A percentile compares a stretch with the other conserved stretches of the same genome.
Conservation (phyloP, 2,329 filamentous ascomycete genomes). For the Ceratocystiopsis minuta region DNA sequence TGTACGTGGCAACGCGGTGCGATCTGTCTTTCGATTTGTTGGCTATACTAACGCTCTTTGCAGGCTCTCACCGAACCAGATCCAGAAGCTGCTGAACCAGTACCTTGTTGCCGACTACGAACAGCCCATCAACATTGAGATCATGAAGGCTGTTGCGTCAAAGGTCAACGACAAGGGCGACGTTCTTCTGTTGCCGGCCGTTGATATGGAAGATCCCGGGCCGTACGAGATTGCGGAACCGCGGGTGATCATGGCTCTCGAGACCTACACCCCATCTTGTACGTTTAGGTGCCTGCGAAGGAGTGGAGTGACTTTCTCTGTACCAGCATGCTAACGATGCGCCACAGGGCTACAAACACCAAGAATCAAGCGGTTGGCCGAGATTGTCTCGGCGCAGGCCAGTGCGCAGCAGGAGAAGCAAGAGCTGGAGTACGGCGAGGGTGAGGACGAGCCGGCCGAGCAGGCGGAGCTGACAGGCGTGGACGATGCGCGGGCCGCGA, state of each 20-base stretch:
- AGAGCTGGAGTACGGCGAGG: slow-evolving; percentile 32
- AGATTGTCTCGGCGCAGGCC: slow-evolving; percentile 92
- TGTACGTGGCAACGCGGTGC: slow-evolving; percentile 41
- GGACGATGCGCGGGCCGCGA: slow-evolving; percentile 25
- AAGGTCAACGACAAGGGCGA: slow-evolving; percentile 97
- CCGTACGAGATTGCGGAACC: slow-evolving; percentile 98
- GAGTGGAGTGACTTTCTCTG: no score
- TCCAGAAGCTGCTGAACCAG: slow-evolving; percentile 96
- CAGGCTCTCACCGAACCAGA: slow-evolving; percentile 94
- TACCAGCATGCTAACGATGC: neutral
- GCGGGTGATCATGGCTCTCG: slow-evolving; percentile 81
- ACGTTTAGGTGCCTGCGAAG: slow-evolving; percentile 24
- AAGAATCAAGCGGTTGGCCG: slow-evolving; percentile 83
- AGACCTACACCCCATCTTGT: slow-evolving; percentile 98
- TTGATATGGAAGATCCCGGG: slow-evolving; percentile 97
- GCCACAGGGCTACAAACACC: slow-evolving; percentile 78
- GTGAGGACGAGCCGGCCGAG: slow-evolving; percentile 6
- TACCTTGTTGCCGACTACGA: slow-evolving; percentile 98
- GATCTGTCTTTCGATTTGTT: no score
- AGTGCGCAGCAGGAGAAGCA: slow-evolving; percentile 87
- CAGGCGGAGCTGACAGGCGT: slow-evolving; percentile 29
- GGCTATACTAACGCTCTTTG: neutral
- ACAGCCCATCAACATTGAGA: slow-evolving; percentile 97
- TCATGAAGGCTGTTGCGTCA: slow-evolving; percentile 98
- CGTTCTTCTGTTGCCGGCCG: slow-evolving; percentile 76